These are phyloP conservation scores for Luffa aegyptiaca DNA, from an alignment of 306 rosid species.

Conservation along the genomic window DNA sequence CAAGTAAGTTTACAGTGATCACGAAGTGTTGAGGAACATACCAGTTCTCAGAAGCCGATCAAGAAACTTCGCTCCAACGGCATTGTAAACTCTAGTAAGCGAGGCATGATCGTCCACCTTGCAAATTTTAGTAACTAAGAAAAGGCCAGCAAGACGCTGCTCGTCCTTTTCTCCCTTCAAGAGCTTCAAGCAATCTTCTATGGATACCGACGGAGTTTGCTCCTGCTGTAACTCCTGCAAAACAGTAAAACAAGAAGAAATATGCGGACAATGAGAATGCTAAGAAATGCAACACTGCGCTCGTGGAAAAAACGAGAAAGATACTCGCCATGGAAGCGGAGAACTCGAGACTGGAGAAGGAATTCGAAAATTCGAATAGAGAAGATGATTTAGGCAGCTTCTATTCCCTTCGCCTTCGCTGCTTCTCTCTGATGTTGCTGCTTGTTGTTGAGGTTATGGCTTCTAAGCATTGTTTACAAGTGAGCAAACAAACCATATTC, in stretches of 20 bases:
- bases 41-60: slow-evolving; percentile 78
- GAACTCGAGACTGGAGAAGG: background rate
- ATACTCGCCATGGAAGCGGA: background rate
- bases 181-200: slow-evolving; percentile 84
- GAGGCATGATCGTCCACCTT: slow-evolving; percentile 54
- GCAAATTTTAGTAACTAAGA: slow-evolving; percentile 72
- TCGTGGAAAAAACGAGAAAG: background rate
- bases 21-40: slow-evolving; percentile 9
- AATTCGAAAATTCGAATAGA: background rate
- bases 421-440: background rate
- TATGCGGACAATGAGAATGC: background rate
- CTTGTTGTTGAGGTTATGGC: background rate
- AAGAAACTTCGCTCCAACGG: slow-evolving; percentile 63
- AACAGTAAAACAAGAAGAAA: background rate
- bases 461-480: background rate
- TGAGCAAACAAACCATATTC: background rate
- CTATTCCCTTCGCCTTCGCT: background rate
- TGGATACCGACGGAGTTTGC: slow-evolving; percentile 25
- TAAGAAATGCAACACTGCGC: background rate
- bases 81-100: slow-evolving; percentile 52
- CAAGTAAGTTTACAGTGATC: background rate
- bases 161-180: slow-evolving; percentile 81
- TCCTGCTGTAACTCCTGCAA: slow-evolving; percentile 22
- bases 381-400: background rate
- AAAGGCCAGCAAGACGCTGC: slow-evolving; percentile 90